Base-by-base conservation (phyloP, 176 grass and related monocot genomes). In the Rhipidocladum racemiflorum region DNA sequence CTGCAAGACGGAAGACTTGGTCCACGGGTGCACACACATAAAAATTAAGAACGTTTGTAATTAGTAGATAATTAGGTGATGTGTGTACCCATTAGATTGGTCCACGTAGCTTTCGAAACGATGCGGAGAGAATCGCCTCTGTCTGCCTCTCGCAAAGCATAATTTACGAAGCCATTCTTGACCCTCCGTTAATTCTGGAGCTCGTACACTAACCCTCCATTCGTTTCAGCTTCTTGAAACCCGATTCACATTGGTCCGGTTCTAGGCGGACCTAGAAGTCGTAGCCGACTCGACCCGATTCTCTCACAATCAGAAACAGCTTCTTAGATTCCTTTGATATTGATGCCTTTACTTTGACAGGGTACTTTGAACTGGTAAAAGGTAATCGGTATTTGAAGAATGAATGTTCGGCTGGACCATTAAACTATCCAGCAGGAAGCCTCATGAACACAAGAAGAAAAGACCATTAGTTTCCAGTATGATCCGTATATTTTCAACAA, bases 361-460 rank as follows among this genome's bases (percentile, higher is more conserved):
- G 23, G 66, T 51, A 55, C 34, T 43, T 81, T 89, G 87, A 85
- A 89, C 28, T 13, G 55, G 82, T 89, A 81, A 72, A 45, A 70
- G 16, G 24, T 5, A 4, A 20, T 39, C 34, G 5, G 2, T 42
- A 3, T 21, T 38, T 13, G n/a, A 30, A 63, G 49, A 67, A 39
- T 53, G 29, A 50, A 50, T 34, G 49, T 6, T 13, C 56, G 29
- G 18, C 72, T 74, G 10, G 29, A 55, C 71, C 46, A 34, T 34
- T 21, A 21, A 80, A 73, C 54, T 9, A 78, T 84, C 82, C 46
- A 57, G 18, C 46, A 57, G 18, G 39, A 48, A 48, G 38, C 39
- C 51, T 62, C 46, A 65, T 75, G 24, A 35, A 1, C 12, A 57
- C 10, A 61, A 50, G 24, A 61, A 43, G 6, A 84, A 45, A 44